Evolutionary conservation across 257 asterid genomes (phyloP).

Genomic region (Striga asiatica): DNA sequence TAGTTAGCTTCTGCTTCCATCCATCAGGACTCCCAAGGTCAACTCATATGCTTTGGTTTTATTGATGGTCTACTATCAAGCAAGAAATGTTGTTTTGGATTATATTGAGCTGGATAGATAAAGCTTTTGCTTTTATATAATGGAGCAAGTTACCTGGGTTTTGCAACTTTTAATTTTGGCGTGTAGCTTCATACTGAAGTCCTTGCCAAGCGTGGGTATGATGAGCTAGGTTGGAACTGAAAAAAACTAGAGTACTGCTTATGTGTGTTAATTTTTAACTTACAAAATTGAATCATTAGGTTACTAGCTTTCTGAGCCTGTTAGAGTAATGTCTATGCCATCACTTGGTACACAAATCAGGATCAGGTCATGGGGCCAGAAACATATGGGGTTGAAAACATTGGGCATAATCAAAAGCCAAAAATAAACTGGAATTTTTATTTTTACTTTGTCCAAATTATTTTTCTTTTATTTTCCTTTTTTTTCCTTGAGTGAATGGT

Average conservation of each 20-base stretch:
- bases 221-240: not conserved
- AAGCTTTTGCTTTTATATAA: not conserved
- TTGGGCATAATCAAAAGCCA: not conserved
- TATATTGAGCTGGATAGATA: not conserved
- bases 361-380: not conserved
- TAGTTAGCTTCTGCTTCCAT: not conserved
- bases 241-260: not conserved
- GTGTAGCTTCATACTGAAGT: not conserved
- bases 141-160: not conserved
- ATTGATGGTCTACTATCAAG: not conserved
- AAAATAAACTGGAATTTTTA: not conserved
- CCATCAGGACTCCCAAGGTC: not conserved
- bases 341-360: not conserved
- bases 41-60: not conserved
- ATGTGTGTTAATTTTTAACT: not conserved
- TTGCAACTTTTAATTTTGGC: not conserved
- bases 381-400: not conserved
- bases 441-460: no score
- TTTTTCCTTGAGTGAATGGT: not conserved
- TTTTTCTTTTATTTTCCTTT: no score
- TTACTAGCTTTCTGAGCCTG: not conserved
- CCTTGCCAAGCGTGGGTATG: not conserved
- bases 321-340: not conserved
- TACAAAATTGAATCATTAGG: not conserved
- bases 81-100: not conserved